Percentiles rank a stretch among this genome's conserved stretches.
phyloP scores from a whole-genome alignment of 2,329 filamentous ascomycete species.

The Colletotrichum godetiae region DNA sequence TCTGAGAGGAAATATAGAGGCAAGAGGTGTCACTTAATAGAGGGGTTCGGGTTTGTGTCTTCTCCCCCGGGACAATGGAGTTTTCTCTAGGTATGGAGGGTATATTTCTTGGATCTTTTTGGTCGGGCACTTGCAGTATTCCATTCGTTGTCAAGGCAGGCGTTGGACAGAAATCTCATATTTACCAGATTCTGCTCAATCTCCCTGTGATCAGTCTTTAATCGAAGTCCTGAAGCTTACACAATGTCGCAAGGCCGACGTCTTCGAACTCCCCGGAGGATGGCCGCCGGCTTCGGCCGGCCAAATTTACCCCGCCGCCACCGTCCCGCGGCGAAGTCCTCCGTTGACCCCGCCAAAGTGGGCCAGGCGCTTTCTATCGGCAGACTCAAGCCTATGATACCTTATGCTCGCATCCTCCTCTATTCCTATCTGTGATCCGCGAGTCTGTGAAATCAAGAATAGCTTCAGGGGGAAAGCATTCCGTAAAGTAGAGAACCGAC shows the following conservation, averaged over 20 bases:
- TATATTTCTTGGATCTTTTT: not conserved
- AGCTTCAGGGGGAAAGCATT: not conserved
- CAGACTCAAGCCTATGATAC: not conserved
- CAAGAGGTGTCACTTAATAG: accelerated
- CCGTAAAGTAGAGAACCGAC: not conserved
- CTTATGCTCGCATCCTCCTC: not conserved
- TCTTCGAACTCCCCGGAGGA: not conserved
- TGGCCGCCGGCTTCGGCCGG: conserved; percentile 19
- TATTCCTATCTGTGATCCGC: too few species aligned
- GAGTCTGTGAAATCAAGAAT: not conserved
- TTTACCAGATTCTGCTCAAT: too few species aligned
- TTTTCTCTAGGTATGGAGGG: not conserved
- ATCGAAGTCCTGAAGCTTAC: not conserved
- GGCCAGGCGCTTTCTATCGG: conserved; percentile 5
- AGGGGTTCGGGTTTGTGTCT: not conserved
- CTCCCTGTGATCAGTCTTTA: too few species aligned
- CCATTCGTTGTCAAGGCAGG: not conserved
- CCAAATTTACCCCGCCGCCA: not conserved
- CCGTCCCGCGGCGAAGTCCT: conserved; percentile 16
- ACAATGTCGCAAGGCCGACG: not conserved
- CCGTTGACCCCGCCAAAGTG: not conserved
- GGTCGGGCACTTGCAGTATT: not conserved
- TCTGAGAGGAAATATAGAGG: not conserved
- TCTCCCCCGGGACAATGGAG: not conserved
- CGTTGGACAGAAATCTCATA: not conserved